Percentiles rank a stretch among this genome's conserved stretches.
Evolutionary conservation across 2,329 filamentous ascomycete species (phyloP).

Genomic region (Alternaria infectoria): DNA sequence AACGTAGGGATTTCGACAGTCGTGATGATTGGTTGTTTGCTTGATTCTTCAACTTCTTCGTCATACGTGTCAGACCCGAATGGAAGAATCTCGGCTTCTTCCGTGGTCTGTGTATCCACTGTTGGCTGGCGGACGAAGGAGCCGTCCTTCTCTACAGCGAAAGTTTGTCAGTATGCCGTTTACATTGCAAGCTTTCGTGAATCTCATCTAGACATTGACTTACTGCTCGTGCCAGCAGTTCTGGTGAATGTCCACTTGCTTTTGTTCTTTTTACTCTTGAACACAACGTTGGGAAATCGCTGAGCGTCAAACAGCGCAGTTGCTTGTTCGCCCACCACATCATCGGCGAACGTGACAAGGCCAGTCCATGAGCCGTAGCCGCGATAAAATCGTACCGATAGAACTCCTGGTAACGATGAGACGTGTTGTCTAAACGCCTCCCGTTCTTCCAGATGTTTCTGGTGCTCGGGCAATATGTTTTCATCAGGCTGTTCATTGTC

Average conservation of each 20-base stretch:
- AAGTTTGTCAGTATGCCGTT: background rate
- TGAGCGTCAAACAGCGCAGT: constrained; percentile 21
- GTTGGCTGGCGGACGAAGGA: background rate
- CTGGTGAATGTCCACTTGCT: constrained; percentile 26
- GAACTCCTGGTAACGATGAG: constrained; percentile 23
- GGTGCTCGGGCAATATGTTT: constrained; percentile 8
- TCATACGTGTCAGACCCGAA: background rate
- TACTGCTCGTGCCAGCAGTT: background rate
- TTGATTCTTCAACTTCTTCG: background rate
- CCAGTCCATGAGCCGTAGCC: constrained; percentile 32
- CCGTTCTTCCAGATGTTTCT: constrained; percentile 18
- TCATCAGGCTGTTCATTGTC: background rate
- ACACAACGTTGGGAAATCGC: constrained; percentile 21
- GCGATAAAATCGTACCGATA: constrained; percentile 27
- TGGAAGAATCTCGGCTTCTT: background rate
- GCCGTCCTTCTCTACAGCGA: background rate
- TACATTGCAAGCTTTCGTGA: background rate
- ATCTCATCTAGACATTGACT: background rate
- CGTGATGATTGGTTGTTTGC: constrained; percentile 12
- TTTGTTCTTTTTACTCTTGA: constrained; percentile 17
- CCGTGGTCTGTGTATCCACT: background rate
- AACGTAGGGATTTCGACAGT: constrained; percentile 35
- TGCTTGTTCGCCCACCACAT: constrained; percentile 17
- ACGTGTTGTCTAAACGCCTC: constrained; percentile 27
- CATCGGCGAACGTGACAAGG: constrained; percentile 23